Evolutionary conservation across 2,329 filamentous ascomycete genomes (phyloP), one percentile per base, ranked within the genome.

Genomic region (Byssoonygena ceratinophila): DNA sequence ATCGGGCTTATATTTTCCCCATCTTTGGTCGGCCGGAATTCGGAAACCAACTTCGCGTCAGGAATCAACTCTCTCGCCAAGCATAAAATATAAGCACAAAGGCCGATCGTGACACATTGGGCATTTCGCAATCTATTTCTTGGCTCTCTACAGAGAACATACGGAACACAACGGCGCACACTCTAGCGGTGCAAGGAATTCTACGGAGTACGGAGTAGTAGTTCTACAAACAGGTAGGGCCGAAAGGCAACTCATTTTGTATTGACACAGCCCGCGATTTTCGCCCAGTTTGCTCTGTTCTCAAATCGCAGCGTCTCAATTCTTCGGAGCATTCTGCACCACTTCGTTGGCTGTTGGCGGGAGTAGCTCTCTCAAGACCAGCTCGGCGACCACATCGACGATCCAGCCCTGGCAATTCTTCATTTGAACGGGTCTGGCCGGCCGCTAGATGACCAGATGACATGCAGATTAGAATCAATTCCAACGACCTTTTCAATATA

Each of bases 391-490:
- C 23, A 48, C 46, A 41, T 55, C 53, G 14, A 52, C 45, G 29
- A 55, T 36, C 53, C 44, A 53, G 18, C 43, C 23, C 41, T 55
- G 53, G 36, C 53, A 55, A 36, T 48, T 55, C 18, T 45, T 46
- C 29, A 49, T 45, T 37, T 45, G 44, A n/a, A 36, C 29, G 14
- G 31, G 43, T 16, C 25, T 49, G 18, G 16, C 31, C 11, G 47
- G 48, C 16, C n/a, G 1, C 47, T 50, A 41, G 22, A 39, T 8
- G n/a, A 31, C 8, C 12, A 41, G 5, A 23, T 31, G 6, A 50
- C 11, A 16, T 20, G 22, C 37, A 29, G 37, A 3, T 34, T 25
- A 31, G 34, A 40, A 49, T 11, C 23, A 47, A 22, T 23, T 16
- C 16, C 12, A 32, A 20, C n/a, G 4, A 40, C n/a, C 22, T 12